phyloP scores from a whole-genome alignment of 495 filamentous ascomycete species.

The Penicillium ochrochloron region DNA sequence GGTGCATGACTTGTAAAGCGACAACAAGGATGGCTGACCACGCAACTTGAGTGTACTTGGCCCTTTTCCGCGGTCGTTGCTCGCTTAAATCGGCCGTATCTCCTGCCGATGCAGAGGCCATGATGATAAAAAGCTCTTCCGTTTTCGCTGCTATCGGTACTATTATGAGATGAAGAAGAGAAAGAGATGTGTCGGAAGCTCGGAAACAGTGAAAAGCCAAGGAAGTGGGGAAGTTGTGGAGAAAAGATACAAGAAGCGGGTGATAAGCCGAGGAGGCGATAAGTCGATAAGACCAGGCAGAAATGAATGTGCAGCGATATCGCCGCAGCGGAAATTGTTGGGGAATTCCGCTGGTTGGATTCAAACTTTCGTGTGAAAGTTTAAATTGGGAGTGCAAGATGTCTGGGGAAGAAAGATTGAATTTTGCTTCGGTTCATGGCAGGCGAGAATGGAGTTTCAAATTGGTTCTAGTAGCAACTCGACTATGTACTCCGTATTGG shows the following conservation, averaged over 20 bases:
- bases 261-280: not conserved
- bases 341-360: not conserved
- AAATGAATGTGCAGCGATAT: not conserved
- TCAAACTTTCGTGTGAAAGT: not conserved
- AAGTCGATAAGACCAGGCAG: not conserved
- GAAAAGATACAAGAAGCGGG: not conserved
- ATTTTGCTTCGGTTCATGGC: no score
- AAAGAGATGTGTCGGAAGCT: not conserved
- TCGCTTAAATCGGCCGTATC: not conserved
- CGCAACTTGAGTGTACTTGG: conserved; percentile 45
- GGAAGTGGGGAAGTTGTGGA: not conserved
- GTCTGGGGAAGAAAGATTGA: no score
- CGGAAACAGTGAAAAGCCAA: not conserved
- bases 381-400: not conserved
- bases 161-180: not conserved
- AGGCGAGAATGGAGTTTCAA: no score
- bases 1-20: not conserved
- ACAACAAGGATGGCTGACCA: conserved; percentile 32
- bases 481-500: no score
- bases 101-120: not conserved
- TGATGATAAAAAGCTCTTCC: not conserved
- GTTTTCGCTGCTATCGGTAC: not conserved
- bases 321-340: no score
- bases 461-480: no score
- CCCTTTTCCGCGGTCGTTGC: conserved; percentile 18